A percentile compares a stretch with the other conserved stretches of the same genome.
Evolutionary conservation across 768 basidiomycete genomes (phyloP).

Genomic region (Boletellus sp.): DNA sequence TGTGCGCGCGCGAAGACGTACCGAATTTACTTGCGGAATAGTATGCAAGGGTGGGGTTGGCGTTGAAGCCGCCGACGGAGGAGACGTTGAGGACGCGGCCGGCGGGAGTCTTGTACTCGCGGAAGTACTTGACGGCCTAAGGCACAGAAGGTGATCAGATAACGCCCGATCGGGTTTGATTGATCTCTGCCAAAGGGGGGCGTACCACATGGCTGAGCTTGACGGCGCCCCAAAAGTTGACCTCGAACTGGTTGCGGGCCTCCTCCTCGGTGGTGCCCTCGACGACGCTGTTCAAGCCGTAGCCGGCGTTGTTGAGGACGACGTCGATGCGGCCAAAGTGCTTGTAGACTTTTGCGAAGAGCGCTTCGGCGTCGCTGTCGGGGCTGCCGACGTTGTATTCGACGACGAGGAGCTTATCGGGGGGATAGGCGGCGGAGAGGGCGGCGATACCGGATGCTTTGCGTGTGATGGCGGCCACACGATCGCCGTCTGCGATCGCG

Average conservation of each 20-base stretch:
- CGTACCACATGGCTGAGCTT: slow-evolving; percentile 24
- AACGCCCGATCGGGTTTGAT: not conserved
- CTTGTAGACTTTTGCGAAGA: slow-evolving; percentile 19
- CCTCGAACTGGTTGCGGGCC: slow-evolving; percentile 28
- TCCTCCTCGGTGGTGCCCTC: slow-evolving; percentile 25
- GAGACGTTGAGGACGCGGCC: slow-evolving; percentile 24
- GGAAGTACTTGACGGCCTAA: slow-evolving; percentile 31
- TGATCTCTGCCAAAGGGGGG: not conserved
- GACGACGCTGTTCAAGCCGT: slow-evolving; percentile 21
- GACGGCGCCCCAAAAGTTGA: slow-evolving; percentile 31
- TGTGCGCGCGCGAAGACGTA: not conserved
- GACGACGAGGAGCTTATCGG: slow-evolving; percentile 25
- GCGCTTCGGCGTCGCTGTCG: slow-evolving; percentile 9
- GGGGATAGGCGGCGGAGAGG: slow-evolving; percentile 12
- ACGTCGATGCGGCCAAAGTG: slow-evolving; percentile 33
- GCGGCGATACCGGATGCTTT: slow-evolving; percentile 19
- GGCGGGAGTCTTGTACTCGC: slow-evolving; percentile 23
- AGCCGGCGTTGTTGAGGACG: slow-evolving; percentile 34
- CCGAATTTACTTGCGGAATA: slow-evolving; percentile 25
- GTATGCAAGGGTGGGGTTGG: slow-evolving; percentile 14
- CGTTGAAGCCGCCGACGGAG: slow-evolving; percentile 17
- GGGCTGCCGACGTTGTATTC: slow-evolving; percentile 31
- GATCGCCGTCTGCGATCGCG: slow-evolving; percentile 25
- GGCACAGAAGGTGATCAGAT: not conserved
- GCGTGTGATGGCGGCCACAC: slow-evolving; percentile 27